These are phyloP conservation scores for Pestalotiopsis sp. DNA, from an alignment of 2,329 filamentous ascomycete genomes.

Conservation along the genomic window DNA sequence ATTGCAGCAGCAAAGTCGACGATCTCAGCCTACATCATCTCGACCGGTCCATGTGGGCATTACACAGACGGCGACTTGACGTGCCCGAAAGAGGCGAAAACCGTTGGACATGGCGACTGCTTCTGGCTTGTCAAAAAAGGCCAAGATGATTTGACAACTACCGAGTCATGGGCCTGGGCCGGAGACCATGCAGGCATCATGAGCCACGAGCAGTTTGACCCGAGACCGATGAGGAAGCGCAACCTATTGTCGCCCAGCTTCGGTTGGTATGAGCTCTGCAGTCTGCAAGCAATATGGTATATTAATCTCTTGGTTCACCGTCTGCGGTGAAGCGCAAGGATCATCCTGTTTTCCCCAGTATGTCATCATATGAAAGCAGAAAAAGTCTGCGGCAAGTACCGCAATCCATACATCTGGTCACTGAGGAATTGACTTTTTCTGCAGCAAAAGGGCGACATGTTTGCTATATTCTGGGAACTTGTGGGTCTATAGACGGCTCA, in stretches of 20 bases:
- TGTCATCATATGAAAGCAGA: neutral
- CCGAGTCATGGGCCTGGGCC: neutral
- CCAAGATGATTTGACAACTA: neutral
- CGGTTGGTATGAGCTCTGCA: neutral
- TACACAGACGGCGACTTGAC: neutral
- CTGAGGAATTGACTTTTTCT: neutral
- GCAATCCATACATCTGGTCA: neutral
- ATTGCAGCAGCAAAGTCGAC: neutral
- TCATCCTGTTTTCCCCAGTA: neutral
- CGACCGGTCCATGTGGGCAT: neutral
- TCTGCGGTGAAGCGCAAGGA: neutral
- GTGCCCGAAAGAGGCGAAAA: too few species aligned
- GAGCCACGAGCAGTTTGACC: neutral
- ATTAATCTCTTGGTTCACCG: slow-evolving; percentile 5
- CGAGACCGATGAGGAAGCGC: neutral
- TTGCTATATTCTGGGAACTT: neutral
- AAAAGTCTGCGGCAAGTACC: neutral
- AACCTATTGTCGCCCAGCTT: neutral
- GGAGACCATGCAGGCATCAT: neutral
- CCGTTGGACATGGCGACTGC: neutral
- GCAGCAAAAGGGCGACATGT: neutral
- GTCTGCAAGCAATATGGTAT: neutral
- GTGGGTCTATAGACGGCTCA: neutral
- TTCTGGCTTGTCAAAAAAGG: neutral
- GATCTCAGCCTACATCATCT: neutral